Evolutionary conservation across 352 stramenopile species (phyloP).

Genomic region (Thalassiosira livingstoniorum): DNA sequence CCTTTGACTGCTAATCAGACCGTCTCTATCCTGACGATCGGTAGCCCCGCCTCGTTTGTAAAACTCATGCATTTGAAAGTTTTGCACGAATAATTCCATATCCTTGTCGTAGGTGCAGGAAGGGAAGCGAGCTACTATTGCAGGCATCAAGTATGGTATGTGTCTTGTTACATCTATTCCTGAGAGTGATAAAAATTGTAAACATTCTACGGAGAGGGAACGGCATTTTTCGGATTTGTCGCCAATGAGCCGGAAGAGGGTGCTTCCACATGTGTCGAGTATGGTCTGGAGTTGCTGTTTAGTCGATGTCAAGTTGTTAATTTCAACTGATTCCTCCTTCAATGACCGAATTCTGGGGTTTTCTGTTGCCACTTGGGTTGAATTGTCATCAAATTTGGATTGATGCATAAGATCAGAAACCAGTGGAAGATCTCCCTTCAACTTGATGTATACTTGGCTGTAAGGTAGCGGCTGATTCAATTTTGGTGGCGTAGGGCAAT

Average conservation of each 20-base stretch:
- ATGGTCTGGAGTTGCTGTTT: constrained; percentile 53
- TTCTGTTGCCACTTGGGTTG: constrained; percentile 7
- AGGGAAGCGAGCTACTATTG: constrained; percentile 61
- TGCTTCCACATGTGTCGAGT: constrained; percentile 54
- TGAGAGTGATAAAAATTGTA: constrained; percentile 47
- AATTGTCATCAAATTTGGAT: constrained; percentile 18
- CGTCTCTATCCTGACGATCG: constrained; percentile 64
- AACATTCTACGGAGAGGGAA: constrained; percentile 46
- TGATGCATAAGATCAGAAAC: constrained; percentile 56
- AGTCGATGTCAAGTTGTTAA: constrained; percentile 19
- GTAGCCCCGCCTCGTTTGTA: constrained; percentile 83
- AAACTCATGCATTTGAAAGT: constrained; percentile 79
- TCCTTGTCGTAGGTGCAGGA: constrained; percentile 65
- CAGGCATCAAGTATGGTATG: constrained; percentile 70
- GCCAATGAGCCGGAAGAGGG: constrained; percentile 53
- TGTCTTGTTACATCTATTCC: constrained; percentile 57
- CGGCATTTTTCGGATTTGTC: constrained; percentile 61
- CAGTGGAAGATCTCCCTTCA: constrained; percentile 40
- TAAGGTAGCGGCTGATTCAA: constrained; percentile 58
- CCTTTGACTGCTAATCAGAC: constrained; percentile 46
- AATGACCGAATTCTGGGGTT: too few relatives aligned
- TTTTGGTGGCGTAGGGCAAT: constrained; percentile 10
- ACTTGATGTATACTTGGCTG: constrained; percentile 32
- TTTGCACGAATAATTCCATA: constrained; percentile 82
- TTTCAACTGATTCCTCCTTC: too few relatives aligned